phyloP scores from a whole-genome alignment of 164 flowering plant genomes.

The Warburgia ugandensis region DNA sequence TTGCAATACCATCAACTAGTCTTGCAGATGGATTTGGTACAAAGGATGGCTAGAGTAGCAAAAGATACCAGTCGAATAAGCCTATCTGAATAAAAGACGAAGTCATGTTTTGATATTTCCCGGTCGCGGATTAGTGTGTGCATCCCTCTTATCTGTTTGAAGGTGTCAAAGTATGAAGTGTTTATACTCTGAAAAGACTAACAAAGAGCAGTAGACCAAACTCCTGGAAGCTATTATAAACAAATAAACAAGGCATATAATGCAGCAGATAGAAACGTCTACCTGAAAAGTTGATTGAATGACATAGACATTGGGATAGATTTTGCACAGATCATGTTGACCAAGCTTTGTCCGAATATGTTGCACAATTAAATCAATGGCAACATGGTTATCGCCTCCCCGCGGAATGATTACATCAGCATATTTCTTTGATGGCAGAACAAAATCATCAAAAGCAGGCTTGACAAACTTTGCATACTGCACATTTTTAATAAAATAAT shows the following conservation, averaged over 20 bases:
- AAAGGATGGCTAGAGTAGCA: too few relatives aligned
- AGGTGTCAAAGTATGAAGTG: not conserved
- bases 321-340: slow-evolving; percentile 89
- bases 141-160: slow-evolving; percentile 87
- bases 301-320: slow-evolving; percentile 73
- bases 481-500: slow-evolving; percentile 10
- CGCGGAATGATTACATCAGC: slow-evolving; percentile 97
- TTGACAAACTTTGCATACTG: slow-evolving; percentile 99
- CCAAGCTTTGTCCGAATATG: slow-evolving; percentile 95
- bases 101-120: slow-evolving; percentile 92
- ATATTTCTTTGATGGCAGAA: slow-evolving; percentile 92
- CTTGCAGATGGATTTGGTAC: too few relatives aligned
- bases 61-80: slow-evolving; percentile 86
- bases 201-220: slow-evolving; percentile 1
- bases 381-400: slow-evolving; percentile 97
- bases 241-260: too few relatives aligned
- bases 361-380: slow-evolving; percentile 92
- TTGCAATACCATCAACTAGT: too few relatives aligned
- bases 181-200: slow-evolving; percentile 1
- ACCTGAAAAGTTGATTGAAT: slow-evolving; percentile 98
- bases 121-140: slow-evolving; percentile 86
- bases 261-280: slow-evolving; percentile 1
- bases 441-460: slow-evolving; percentile 97
- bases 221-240: not conserved
- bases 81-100: slow-evolving; percentile 91